Conservation (phyloP, 169 alveolate genomes). For the Plasmodium blacklocki region DNA sequence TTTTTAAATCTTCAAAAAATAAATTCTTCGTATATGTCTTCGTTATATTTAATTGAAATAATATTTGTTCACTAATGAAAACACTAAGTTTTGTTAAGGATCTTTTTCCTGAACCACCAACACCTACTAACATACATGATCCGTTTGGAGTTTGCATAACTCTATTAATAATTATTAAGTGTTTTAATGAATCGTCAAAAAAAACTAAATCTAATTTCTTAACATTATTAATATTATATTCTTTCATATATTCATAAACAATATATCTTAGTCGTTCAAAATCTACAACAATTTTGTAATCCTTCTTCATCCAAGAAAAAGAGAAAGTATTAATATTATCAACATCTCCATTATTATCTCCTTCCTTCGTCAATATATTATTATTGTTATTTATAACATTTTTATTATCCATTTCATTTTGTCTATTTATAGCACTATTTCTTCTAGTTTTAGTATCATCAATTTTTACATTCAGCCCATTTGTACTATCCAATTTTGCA, state of each 20-base stretch:
- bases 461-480: neutral
- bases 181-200: slow-evolving; percentile 96
- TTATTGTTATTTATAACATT: slow-evolving; percentile 3
- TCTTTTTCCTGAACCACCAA: slow-evolving; percentile 99
- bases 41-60: slow-evolving; percentile 91
- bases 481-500: neutral
- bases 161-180: slow-evolving; percentile 94
- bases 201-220: slow-evolving; percentile 95
- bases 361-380: neutral
- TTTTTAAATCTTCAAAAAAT: slow-evolving; percentile 93
- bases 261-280: slow-evolving; percentile 88
- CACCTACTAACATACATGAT: slow-evolving; percentile 95
- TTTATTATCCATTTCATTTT: neutral
- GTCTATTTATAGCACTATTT: neutral
- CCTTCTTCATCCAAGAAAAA: slow-evolving; percentile 75
- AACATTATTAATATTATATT: slow-evolving; percentile 92
- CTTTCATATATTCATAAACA: slow-evolving; percentile 89
- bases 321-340: slow-evolving; percentile 42
- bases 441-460: slow-evolving; percentile 1
- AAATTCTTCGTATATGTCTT: slow-evolving; percentile 93
- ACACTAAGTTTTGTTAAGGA: slow-evolving; percentile 96
- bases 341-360: neutral
- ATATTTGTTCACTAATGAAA: slow-evolving; percentile 89
- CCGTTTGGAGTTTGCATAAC: slow-evolving; percentile 95
- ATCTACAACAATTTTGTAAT: slow-evolving; percentile 88